Percentiles rank a stretch among this genome's conserved stretches.
These are phyloP conservation scores for Teratosphaeria destructans DNA, from an alignment of 2,329 filamentous ascomycete species.

Conservation along the genomic window DNA sequence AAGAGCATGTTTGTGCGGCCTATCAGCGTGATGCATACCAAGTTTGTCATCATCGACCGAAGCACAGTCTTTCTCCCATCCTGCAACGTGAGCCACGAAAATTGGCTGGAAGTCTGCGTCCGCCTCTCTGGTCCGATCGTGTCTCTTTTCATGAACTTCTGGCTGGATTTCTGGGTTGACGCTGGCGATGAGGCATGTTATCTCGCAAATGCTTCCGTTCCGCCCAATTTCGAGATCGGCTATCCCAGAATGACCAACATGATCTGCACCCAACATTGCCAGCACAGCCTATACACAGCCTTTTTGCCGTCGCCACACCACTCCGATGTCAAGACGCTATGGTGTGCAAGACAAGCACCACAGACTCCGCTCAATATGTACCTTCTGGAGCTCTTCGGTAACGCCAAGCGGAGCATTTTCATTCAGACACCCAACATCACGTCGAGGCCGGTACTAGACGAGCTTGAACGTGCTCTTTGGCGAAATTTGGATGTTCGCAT, in stretches of 20 bases:
- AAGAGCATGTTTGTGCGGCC: constrained; percentile 73
- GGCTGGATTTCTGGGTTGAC: constrained; percentile 55
- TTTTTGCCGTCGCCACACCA: constrained; percentile 68
- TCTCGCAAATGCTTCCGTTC: background rate
- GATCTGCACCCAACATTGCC: background rate
- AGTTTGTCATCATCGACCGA: constrained; percentile 67
- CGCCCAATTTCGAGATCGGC: background rate
- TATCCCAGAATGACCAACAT: constrained; percentile 24
- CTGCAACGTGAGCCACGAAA: constrained; percentile 78
- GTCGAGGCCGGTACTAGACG: constrained; percentile 51
- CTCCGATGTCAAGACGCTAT: constrained; percentile 12
- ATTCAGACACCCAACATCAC: constrained; percentile 75
- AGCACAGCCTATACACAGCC: constrained; percentile 34
- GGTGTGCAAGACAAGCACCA: constrained; percentile 34
- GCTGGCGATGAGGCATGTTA: constrained; percentile 8
- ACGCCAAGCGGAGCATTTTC: constrained; percentile 50
- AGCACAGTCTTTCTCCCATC: constrained; percentile 59
- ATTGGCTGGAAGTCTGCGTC: constrained; percentile 75
- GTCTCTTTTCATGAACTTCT: constrained; percentile 54
- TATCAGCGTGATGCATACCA: constrained; percentile 80
- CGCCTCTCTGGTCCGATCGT: constrained; percentile 55
- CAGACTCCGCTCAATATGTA: constrained; percentile 58
- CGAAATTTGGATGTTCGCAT: constrained; percentile 55
- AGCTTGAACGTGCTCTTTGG: constrained; percentile 49
- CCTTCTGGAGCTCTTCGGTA: constrained; percentile 49